Percentiles rank a stretch among this genome's conserved stretches.
phyloP scores from a whole-genome alignment of 2,329 filamentous ascomycete genomes.

The Daldinia eschscholtzii region DNA sequence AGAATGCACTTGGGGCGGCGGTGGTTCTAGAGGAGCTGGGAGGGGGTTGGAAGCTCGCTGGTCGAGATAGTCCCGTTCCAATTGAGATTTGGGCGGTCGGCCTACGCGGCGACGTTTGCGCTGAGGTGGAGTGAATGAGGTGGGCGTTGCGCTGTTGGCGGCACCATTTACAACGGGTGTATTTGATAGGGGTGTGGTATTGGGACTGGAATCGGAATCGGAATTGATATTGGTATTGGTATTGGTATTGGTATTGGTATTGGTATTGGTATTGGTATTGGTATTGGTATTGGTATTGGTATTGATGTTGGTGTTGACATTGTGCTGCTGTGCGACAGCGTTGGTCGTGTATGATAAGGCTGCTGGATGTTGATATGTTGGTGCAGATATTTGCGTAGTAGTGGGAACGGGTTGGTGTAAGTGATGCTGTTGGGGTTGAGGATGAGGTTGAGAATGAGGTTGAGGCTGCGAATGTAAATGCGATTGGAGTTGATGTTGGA shows the following conservation, averaged over 20 bases:
- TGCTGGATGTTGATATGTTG: conserved; percentile 20
- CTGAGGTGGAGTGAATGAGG: conserved; percentile 14
- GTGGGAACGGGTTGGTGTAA: conserved; percentile 18
- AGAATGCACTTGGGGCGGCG: conserved; percentile 32
- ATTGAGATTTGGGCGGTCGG: conserved; percentile 30
- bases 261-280: not conserved
- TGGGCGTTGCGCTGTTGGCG: not conserved
- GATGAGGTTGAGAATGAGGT: conserved; percentile 14
- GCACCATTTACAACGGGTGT: not conserved
- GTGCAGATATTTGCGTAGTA: conserved; percentile 4
- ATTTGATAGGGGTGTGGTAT: conserved; percentile 1
- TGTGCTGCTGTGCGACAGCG: not conserved
- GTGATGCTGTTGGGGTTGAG: conserved; percentile 8
- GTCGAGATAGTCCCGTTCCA: conserved; percentile 22
- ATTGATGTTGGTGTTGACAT: not conserved
- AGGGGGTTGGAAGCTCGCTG: conserved; percentile 10
- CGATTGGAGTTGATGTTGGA: conserved; percentile 16
- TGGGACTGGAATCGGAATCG: conserved; percentile 3
- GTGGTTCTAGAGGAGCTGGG: conserved; percentile 18
- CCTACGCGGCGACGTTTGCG: conserved; percentile 38
- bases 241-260: conserved; percentile 5
- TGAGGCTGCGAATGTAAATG: conserved; percentile 15
- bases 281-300: conserved; percentile 14
- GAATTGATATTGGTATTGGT: not conserved
- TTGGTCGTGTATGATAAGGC: conserved; percentile 22